phyloP scores from a whole-genome alignment of 1,284 basidiomycete species.

The Rhodotorula sp. region DNA sequence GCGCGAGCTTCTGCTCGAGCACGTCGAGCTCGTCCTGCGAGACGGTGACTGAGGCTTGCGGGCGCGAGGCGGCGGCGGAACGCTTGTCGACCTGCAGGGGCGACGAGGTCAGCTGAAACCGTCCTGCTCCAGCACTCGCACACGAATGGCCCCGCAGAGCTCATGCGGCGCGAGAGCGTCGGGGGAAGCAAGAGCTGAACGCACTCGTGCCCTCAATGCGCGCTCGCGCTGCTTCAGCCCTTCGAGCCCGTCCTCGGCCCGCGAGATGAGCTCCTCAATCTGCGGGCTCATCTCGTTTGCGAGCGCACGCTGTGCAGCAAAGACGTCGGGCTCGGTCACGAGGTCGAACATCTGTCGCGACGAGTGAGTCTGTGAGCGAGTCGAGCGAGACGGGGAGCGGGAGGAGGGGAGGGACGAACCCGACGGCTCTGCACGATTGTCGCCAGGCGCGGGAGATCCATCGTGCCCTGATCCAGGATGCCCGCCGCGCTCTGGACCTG shows the following conservation, averaged over 20 bases:
- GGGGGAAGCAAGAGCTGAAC: background rate
- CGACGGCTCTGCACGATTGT: conserved; percentile 18
- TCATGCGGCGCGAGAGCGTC: too few relatives aligned
- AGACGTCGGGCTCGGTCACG: conserved; percentile 38
- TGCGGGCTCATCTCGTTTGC: conserved; percentile 41
- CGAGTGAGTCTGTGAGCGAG: background rate
- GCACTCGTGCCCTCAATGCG: conserved; percentile 29
- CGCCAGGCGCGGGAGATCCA: conserved; percentile 18
- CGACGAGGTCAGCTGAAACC: too few relatives aligned
- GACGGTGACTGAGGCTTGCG: background rate
- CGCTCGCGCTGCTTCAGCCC: conserved; percentile 35
- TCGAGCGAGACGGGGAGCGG: too few relatives aligned
- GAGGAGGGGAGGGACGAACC: background rate
- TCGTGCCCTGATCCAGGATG: conserved; percentile 11
- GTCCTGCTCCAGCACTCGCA: background rate
- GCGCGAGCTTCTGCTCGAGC: conserved; percentile 22
- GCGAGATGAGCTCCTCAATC: conserved; percentile 39
- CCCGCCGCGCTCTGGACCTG: conserved; percentile 16
- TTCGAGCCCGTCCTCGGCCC: conserved; percentile 40
- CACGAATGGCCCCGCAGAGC: too few relatives aligned
- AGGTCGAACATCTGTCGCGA: conserved; percentile 31
- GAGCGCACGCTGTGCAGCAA: conserved; percentile 32
- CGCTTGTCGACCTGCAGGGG: conserved; percentile 29
- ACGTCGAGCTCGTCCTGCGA: conserved; percentile 8
- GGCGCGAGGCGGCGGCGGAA: background rate